These are phyloP conservation scores for Arabidopsis arenosa DNA, from an alignment of 345 rosid species.

Conservation along the genomic window DNA sequence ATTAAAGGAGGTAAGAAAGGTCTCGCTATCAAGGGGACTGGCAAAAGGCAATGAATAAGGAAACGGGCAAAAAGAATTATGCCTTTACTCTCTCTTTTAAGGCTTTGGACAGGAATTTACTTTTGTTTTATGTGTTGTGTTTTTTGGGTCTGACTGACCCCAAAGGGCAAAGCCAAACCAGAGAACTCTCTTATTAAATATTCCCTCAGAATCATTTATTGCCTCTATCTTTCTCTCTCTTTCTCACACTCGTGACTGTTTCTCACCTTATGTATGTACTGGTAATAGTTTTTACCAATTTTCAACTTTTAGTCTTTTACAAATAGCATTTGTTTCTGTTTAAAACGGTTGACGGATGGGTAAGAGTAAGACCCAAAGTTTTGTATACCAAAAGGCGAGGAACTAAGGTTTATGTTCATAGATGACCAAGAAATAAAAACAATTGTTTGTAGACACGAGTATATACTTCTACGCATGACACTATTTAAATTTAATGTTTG, in stretches of 20 bases:
- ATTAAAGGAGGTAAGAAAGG: constrained; percentile 18
- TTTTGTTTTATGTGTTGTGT: constrained; percentile 49
- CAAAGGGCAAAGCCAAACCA: constrained; percentile 39
- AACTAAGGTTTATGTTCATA: neutral
- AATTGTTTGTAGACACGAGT: constrained; percentile 5
- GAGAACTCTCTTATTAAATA: constrained; percentile 39
- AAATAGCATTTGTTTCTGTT: neutral
- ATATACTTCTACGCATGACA: neutral
- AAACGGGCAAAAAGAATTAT: constrained; percentile 51
- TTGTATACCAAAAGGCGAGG: neutral
- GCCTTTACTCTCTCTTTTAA: constrained; percentile 42
- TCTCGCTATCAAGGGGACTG: constrained; percentile 40
- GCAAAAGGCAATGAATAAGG: constrained; percentile 45
- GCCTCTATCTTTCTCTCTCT: constrained; percentile 4
- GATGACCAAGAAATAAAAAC: neutral
- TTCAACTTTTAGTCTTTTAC: neutral
- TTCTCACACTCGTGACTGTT: constrained; percentile 40
- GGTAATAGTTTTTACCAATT: constrained; percentile 2
- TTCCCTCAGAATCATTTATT: constrained; percentile 42
- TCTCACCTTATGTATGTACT: constrained; percentile 28
- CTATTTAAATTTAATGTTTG: neutral
- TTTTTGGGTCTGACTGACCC: constrained; percentile 46
- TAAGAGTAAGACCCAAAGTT: neutral
- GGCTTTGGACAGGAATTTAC: constrained; percentile 42
- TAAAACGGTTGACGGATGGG: neutral